Base-by-base conservation (phyloP, 441 rosid genomes). In the Euphorbia schlechtendalii region DNA sequence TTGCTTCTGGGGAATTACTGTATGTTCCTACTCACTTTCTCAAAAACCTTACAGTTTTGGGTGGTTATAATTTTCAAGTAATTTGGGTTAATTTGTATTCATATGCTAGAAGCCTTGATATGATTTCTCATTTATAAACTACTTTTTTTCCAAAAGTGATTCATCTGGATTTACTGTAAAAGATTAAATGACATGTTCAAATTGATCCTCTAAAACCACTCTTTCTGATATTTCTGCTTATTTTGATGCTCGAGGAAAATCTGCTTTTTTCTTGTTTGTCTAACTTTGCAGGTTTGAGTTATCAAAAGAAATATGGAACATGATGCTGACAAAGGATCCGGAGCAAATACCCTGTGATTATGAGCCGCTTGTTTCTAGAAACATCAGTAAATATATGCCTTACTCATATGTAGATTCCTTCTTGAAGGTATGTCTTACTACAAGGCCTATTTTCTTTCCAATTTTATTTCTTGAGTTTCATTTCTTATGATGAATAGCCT, bases 1-100 rank as follows among this genome's bases (percentile, higher is more conserved):
- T 76, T 28, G 77, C 77, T 59, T 74, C 73, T 25, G 80, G 80
- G 43, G 74, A 76, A 38, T 59, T 73, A 57, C 64, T 76, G 80
- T 76, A 70, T 4, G 69, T 59, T 32, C 56, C 45, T 20, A 38
- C 41, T 20, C 68, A 56, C 27, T 4, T 17, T 8, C 24, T 38
- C 25, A 12, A 30, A 2, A 36, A 6, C 12, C 36, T 65, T 5
- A 6, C 28, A 34, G 46, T 21, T 30, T 32, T 36, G 13, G 17
- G 6, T 32, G 45, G 28, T 38, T 38, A 8, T 48, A 34, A 17
- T 5, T 27, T 8, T 40, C 9, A 12, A 34, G 25, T 48, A 14
- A 13, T 1, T 22, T 24, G 34, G 21, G 11, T 15, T 36, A 2
- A 22, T 14, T 2, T 40, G 30, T 54, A 11, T 17, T 9, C 11